A percentile compares a stretch with the other conserved stretches of the same genome.
These are phyloP conservation scores for Lichtheimia ornata DNA, from an alignment of 371 early-diverging fungal genomes.

Conservation along the genomic window DNA sequence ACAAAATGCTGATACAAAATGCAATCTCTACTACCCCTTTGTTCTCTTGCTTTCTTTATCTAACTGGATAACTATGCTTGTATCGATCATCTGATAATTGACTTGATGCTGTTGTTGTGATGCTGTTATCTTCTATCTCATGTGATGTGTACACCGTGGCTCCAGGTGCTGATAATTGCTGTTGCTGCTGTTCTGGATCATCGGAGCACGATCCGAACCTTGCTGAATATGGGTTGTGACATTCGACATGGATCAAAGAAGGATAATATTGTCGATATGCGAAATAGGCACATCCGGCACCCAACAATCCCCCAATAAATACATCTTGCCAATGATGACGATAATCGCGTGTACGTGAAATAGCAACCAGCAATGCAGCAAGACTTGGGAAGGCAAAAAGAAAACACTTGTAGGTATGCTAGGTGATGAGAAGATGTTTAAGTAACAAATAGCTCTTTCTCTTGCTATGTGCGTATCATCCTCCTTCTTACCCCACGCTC, in stretches of 20 bases:
- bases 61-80: too few relatives aligned
- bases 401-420: constrained; percentile 71
- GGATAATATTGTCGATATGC: constrained; percentile 20
- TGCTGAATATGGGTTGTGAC: constrained; percentile 3
- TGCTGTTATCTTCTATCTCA: too few relatives aligned
- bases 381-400: constrained; percentile 62
- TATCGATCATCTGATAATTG: too few relatives aligned
- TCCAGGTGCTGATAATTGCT: too few relatives aligned
- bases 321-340: constrained; percentile 90
- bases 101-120: too few relatives aligned
- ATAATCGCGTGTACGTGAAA: constrained; percentile 76
- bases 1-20: too few relatives aligned
- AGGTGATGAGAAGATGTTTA: neutral
- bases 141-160: too few relatives aligned
- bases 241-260: constrained; percentile 4
- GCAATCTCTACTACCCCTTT: too few relatives aligned
- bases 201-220: neutral
- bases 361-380: constrained; percentile 66
- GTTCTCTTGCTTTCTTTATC: too few relatives aligned
- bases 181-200: too few relatives aligned
- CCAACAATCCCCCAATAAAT: constrained; percentile 58
- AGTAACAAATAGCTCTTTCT: neutral
- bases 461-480: too few relatives aligned
- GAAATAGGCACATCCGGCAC: constrained; percentile 13
- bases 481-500: constrained; percentile 57